Percentiles rank a stretch among this genome's conserved stretches.
Evolutionary conservation across 495 filamentous ascomycete genomes (phyloP).

Genomic region (Daldinia vernicosa): DNA sequence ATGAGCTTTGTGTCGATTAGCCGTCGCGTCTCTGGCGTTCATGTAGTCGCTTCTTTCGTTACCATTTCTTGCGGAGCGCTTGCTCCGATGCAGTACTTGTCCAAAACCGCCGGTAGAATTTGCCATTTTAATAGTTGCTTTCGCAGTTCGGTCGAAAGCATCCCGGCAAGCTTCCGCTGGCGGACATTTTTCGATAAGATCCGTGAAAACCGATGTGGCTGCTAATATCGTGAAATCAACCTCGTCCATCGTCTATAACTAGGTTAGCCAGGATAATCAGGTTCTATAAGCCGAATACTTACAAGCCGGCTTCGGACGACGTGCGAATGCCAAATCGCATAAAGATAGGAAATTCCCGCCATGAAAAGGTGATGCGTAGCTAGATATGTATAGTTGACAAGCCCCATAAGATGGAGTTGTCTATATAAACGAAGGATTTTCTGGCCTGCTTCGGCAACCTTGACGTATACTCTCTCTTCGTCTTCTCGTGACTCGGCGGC

Average conservation of each 20-base stretch:
- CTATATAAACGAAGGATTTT: slow-evolving; percentile 91
- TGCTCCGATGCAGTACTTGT: slow-evolving; percentile 46
- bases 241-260: slow-evolving; percentile 83
- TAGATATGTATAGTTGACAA: slow-evolving; percentile 96
- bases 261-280: slow-evolving; percentile 44
- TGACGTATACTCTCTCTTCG: slow-evolving; percentile 89
- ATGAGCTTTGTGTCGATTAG: slow-evolving; percentile 43
- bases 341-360: slow-evolving; percentile 96
- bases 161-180: slow-evolving; percentile 81
- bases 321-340: slow-evolving; percentile 96
- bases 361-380: slow-evolving; percentile 98
- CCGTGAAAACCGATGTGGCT: slow-evolving; percentile 73
- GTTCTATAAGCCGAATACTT: slow-evolving; percentile 48
- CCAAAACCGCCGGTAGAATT: slow-evolving; percentile 84
- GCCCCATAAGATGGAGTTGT: slow-evolving; percentile 82
- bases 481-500: slow-evolving; percentile 73
- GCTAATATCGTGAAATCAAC: slow-evolving; percentile 95
- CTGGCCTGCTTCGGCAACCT: slow-evolving; percentile 93
- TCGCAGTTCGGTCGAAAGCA: slow-evolving; percentile 94
- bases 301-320: slow-evolving; percentile 84
- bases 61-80: slow-evolving; percentile 35
- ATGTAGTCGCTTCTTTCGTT: slow-evolving; percentile 45
- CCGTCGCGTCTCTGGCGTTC: slow-evolving; percentile 44
- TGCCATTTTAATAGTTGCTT: slow-evolving; percentile 92
- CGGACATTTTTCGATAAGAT: slow-evolving; percentile 61